Conservation (phyloP, 2,329 filamentous ascomycete genomes). For the Alternaria postmessia region DNA sequence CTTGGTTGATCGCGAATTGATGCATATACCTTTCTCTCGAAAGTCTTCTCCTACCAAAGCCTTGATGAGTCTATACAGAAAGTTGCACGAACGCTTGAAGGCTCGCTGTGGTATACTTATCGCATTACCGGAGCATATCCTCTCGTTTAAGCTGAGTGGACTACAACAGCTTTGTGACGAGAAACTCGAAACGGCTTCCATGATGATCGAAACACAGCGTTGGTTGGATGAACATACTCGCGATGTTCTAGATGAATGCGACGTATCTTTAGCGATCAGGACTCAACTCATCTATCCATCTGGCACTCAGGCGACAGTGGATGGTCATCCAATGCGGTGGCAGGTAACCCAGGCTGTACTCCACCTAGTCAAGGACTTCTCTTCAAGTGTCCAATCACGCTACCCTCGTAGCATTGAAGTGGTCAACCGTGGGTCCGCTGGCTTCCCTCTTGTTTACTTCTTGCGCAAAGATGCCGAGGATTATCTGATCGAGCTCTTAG, state of each 20-base stretch:
- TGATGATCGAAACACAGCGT: constrained; percentile 61
- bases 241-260: constrained; percentile 71
- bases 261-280: constrained; percentile 53
- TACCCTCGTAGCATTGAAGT: constrained; percentile 62
- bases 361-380: constrained; percentile 33
- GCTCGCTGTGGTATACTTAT: constrained; percentile 63
- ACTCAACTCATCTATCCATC: constrained; percentile 58
- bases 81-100: constrained; percentile 55
- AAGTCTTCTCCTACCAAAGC: constrained; percentile 51
- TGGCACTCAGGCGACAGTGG: constrained; percentile 51
- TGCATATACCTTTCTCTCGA: constrained; percentile 67
- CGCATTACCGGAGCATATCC: constrained; percentile 68
- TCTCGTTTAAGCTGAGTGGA: constrained; percentile 71
- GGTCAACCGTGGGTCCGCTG: constrained; percentile 40
- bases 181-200: constrained; percentile 51
- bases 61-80: constrained; percentile 44
- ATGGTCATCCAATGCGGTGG: constrained; percentile 54
- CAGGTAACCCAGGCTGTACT: constrained; percentile 49
- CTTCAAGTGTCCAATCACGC: constrained; percentile 45
- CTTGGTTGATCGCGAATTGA: constrained; percentile 61
- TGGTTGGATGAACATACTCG: constrained; percentile 61
- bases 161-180: constrained; percentile 64
- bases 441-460: constrained; percentile 67
- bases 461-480: constrained; percentile 54
- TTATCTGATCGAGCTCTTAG: constrained; percentile 36